These are phyloP conservation scores for Sphaerobolus stellatus DNA, from an alignment of 1,284 basidiomycete species.

Conservation along the genomic window DNA sequence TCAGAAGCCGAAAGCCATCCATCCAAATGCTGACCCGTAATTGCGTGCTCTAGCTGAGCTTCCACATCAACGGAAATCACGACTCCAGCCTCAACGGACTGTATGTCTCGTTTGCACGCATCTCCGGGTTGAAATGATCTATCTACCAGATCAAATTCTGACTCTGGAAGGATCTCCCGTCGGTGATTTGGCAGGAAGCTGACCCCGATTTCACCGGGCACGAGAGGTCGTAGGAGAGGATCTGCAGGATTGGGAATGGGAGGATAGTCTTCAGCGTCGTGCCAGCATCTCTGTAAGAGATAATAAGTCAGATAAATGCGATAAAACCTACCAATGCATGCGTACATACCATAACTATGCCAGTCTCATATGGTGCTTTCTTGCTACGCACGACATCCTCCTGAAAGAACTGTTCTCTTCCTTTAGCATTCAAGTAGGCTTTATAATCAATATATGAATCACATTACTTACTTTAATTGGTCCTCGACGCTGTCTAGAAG, in stretches of 20 bases:
- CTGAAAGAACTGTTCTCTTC: conserved; percentile 59
- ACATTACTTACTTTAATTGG: conserved; percentile 10
- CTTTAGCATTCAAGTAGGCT: not conserved
- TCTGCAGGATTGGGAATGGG: conserved; percentile 49
- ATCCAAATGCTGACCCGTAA: conserved; percentile 60
- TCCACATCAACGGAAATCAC: conserved; percentile 63
- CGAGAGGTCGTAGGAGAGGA: conserved; percentile 73
- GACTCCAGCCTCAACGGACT: conserved; percentile 76
- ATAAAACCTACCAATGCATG: not conserved
- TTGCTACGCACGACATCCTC: conserved; percentile 68
- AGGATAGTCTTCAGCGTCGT: conserved; percentile 70
- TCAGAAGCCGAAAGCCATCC: conserved; percentile 66
- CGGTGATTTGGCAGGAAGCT: conserved; percentile 60
- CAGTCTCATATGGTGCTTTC: conserved; percentile 42
- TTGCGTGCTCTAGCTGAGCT: conserved; percentile 72
- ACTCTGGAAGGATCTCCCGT: conserved; percentile 72
- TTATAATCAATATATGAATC: not conserved
- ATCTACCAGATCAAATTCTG: conserved; percentile 72
- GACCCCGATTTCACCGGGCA: conserved; percentile 80
- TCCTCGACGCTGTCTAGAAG: conserved; percentile 1
- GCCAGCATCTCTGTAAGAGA: conserved; percentile 70
- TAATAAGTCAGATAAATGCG: not conserved
- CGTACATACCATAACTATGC: conserved; percentile 52
- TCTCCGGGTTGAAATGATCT: conserved; percentile 81
- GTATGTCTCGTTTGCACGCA: conserved; percentile 76